phyloP scores from a whole-genome alignment of 331 rosid species.

The Rosa hybrid region DNA sequence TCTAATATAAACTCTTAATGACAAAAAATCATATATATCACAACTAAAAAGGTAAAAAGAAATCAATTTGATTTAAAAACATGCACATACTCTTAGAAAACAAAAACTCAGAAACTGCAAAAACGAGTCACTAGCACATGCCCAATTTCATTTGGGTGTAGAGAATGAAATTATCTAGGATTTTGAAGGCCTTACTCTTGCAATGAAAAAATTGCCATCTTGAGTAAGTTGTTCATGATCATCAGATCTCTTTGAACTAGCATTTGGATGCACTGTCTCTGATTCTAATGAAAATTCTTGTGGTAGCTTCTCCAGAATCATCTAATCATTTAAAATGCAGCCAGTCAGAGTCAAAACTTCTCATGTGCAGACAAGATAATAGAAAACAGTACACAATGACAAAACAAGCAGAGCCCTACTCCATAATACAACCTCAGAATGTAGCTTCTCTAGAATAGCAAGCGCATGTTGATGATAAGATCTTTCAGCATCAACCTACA shows the following conservation, averaged over 20 bases:
- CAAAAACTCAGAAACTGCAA: not conserved
- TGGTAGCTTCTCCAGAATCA: conserved; percentile 55
- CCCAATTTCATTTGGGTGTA: not conserved
- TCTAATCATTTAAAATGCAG: conserved; percentile 41
- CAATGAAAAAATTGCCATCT: conserved; percentile 51
- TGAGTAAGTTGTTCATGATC: conserved; percentile 34
- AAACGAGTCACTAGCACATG: not conserved
- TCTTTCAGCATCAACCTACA: conserved; percentile 87
- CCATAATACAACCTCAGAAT: conserved; percentile 62
- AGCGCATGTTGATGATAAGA: conserved; percentile 76
- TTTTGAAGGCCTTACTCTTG: conserved; percentile 54
- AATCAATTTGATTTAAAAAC: not conserved
- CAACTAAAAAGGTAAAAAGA: not conserved
- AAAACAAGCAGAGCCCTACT: conserved; percentile 22
- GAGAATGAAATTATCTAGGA: conserved; percentile 5
- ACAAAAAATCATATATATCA: no score
- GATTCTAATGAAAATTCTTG: conserved; percentile 46
- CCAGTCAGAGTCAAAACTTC: conserved; percentile 21
- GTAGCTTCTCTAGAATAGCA: conserved; percentile 65
- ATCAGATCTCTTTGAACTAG: conserved; percentile 41
- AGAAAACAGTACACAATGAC: conserved; percentile 12
- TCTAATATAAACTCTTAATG: not conserved
- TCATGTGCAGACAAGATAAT: conserved; percentile 14
- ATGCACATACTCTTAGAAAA: not conserved
- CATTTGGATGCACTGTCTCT: conserved; percentile 30